These are phyloP conservation scores for Pleurotus salmoneostramineus DNA, from an alignment of 768 basidiomycete genomes.

Conservation along the genomic window DNA sequence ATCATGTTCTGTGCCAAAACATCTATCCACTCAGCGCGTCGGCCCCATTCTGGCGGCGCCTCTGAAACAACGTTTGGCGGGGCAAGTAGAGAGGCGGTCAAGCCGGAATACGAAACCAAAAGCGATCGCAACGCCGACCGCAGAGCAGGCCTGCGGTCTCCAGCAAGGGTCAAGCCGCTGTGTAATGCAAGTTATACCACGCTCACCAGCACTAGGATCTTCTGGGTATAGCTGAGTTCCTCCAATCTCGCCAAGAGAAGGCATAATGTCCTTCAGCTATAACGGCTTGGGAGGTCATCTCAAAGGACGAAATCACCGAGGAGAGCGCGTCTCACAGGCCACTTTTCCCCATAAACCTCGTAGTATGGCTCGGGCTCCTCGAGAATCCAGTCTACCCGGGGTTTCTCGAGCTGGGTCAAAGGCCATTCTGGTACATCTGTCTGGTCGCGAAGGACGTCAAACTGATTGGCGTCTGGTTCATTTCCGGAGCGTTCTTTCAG, in stretches of 20 bases:
- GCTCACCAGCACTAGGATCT: slow-evolving; percentile 63
- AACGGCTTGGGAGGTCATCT: slow-evolving; percentile 1
- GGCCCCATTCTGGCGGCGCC: slow-evolving; percentile 65
- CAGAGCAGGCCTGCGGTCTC: slow-evolving; percentile 78
- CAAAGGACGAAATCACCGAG: slow-evolving; percentile 12
- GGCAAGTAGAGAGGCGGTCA: slow-evolving; percentile 70
- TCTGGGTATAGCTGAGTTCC: slow-evolving; percentile 77
- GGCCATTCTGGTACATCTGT: slow-evolving; percentile 76
- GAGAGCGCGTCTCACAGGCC: slow-evolving; percentile 62
- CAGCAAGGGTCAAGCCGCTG: background rate
- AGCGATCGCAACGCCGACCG: slow-evolving; percentile 71
- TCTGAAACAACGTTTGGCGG: slow-evolving; percentile 45
- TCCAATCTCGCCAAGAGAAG: slow-evolving; percentile 78
- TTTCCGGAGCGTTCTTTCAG: slow-evolving; percentile 43
- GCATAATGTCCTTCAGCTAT: slow-evolving; percentile 80
- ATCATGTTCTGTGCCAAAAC: slow-evolving; percentile 83
- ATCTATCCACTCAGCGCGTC: slow-evolving; percentile 77
- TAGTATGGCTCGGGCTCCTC: slow-evolving; percentile 75
- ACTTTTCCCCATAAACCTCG: slow-evolving; percentile 82
- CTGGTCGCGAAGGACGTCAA: slow-evolving; percentile 66
- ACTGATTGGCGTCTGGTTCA: slow-evolving; percentile 48
- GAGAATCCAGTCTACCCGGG: slow-evolving; percentile 86
- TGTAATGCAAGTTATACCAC: background rate
- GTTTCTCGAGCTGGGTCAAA: slow-evolving; percentile 73
- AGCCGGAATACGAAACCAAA: slow-evolving; percentile 72